Conservation (phyloP, 2,329 filamentous ascomycete genomes). For the Scopulariopsis brevicaulis region DNA sequence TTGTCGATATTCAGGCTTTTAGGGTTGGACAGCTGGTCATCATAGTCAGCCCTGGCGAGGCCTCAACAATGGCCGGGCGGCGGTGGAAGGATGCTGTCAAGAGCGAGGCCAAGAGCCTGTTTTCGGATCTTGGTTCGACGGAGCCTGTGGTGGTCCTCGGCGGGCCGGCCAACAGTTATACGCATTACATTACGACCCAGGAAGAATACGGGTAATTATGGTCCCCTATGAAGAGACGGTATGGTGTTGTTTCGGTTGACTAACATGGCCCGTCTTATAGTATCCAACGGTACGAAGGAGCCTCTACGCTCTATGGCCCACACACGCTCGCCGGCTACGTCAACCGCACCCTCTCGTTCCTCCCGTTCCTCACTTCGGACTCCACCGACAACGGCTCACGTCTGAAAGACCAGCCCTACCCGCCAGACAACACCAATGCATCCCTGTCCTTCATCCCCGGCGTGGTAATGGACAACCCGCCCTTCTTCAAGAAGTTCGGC, state of each 20-base stretch:
- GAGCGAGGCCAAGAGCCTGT: conserved; percentile 42
- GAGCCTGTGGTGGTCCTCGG: conserved; percentile 7
- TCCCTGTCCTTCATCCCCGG: conserved; percentile 71
- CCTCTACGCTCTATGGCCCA: conserved; percentile 76
- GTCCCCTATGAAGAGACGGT: background rate
- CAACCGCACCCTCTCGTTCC: conserved; percentile 62
- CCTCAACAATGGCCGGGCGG: conserved; percentile 83
- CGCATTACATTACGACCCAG: conserved; percentile 60
- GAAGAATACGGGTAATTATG: conserved; percentile 39
- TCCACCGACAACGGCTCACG: conserved; percentile 7
- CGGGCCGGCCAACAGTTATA: conserved; percentile 58
- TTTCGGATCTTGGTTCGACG: conserved; percentile 26
- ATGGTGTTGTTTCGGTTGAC: background rate
- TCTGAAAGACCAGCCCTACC: conserved; percentile 28
- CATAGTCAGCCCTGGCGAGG: conserved; percentile 76
- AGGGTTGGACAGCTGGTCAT: conserved; percentile 78
- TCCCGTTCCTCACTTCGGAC: conserved; percentile 21
- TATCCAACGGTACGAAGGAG: conserved; percentile 89
- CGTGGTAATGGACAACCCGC: conserved; percentile 63
- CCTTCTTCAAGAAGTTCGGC: conserved; percentile 59
- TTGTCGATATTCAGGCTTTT: conserved; percentile 79
- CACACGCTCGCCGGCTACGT: conserved; percentile 80
- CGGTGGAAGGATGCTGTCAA: conserved; percentile 68
- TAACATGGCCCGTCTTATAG: conserved; percentile 10
- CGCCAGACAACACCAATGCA: conserved; percentile 68